phyloP scores from a whole-genome alignment of 1,284 basidiomycete genomes.

The Rhodotorula sp. region DNA sequence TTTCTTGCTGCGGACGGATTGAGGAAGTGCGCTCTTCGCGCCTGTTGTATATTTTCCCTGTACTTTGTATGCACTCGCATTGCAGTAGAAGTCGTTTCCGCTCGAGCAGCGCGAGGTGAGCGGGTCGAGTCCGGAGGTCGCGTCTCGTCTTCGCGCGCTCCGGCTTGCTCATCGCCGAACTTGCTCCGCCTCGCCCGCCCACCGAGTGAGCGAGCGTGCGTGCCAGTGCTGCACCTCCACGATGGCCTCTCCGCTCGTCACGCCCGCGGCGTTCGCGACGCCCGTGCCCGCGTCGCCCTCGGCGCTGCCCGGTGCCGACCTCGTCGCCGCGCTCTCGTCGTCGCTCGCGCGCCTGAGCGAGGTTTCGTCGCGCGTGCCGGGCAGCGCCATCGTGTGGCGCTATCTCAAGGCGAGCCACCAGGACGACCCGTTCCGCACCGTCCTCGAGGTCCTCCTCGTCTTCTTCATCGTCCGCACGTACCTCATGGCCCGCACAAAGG shows the following conservation, averaged over 20 bases:
- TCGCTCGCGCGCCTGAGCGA: conserved; percentile 11
- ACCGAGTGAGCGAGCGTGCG: neutral
- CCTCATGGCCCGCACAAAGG: conserved; percentile 82
- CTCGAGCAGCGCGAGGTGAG: neutral
- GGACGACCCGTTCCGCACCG: conserved; percentile 73
- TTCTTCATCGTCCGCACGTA: conserved; percentile 87
- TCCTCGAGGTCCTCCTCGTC: conserved; percentile 86
- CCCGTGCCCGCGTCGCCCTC: conserved; percentile 4
- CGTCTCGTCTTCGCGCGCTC: neutral
- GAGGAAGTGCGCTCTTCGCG: neutral
- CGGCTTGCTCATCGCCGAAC: neutral
- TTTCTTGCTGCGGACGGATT: conserved; percentile 29
- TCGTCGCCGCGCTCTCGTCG: conserved; percentile 16
- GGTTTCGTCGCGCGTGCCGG: conserved; percentile 46
- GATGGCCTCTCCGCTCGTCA: neutral
- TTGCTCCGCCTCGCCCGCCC: neutral
- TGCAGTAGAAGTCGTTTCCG: neutral
- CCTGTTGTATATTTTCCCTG: neutral
- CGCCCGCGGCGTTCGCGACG: neutral
- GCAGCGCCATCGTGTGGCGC: conserved; percentile 51
- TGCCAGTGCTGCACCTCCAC: too few species aligned
- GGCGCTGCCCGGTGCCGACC: conserved; percentile 9
- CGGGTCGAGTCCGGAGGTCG: neutral
- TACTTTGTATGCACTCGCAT: neutral
- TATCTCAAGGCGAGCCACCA: conserved; percentile 54